These are phyloP conservation scores for Oropetium thomaeum DNA, from an alignment of 176 grass and related monocot species.

Conservation along the genomic window DNA sequence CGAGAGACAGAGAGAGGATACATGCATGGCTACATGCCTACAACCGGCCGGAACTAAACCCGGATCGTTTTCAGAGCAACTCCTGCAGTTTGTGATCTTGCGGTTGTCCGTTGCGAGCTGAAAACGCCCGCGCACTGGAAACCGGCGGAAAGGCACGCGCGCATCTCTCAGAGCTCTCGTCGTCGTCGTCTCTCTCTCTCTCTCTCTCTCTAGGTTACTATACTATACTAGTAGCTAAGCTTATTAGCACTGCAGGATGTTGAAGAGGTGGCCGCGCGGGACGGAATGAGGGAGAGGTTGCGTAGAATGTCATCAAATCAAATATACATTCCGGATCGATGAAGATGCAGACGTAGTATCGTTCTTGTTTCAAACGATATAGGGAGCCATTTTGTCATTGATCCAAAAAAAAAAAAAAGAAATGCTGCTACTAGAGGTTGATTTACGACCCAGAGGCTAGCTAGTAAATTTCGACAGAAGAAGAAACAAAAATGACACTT, in stretches of 20 bases:
- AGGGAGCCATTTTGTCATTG: not conserved
- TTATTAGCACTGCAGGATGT: not conserved
- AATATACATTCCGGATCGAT: not conserved
- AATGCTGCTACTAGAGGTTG: not conserved
- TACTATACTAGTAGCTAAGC: no score
- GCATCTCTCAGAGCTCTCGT: no score
- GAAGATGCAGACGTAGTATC: not conserved
- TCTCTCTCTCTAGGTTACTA: not conserved
- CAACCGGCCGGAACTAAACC: no score
- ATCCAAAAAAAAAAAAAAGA: not conserved
- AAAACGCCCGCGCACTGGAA: constrained; percentile 26
- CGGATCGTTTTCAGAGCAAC: not conserved
- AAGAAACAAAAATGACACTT: not conserved
- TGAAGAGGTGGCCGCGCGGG: not conserved
- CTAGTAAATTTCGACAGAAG: not conserved
- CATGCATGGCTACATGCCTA: no score
- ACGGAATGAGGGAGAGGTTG: constrained; percentile 14
- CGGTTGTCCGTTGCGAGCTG: constrained; percentile 24
- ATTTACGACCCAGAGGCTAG: no score
- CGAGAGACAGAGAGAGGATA: no score
- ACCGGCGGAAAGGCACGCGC: not conserved
- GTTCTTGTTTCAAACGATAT: not conserved
- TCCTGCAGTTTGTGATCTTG: constrained; percentile 12
- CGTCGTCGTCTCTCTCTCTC: no score
- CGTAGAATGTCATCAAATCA: not conserved